Conservation (phyloP, 495 filamentous ascomycete genomes). For the Daldinia childiae region DNA sequence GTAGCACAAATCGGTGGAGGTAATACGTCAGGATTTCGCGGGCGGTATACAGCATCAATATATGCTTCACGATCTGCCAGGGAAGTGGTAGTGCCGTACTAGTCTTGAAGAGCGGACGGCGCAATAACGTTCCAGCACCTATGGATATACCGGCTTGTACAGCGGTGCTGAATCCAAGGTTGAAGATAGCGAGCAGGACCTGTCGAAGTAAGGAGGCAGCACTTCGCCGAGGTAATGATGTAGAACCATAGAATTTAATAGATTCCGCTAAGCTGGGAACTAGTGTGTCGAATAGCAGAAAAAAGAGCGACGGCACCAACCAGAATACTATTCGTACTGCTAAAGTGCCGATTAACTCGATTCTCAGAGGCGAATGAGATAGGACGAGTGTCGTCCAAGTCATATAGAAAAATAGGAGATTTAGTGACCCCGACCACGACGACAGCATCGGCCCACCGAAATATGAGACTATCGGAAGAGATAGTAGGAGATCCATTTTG, state of each 20-base stretch:
- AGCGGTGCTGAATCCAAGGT: constrained; percentile 67
- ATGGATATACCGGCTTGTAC: constrained; percentile 64
- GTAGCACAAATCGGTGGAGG: constrained; percentile 77
- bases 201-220: constrained; percentile 53
- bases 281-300: constrained; percentile 76
- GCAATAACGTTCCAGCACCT: constrained; percentile 43
- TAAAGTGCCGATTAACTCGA: constrained; percentile 77
- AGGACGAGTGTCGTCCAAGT: constrained; percentile 88
- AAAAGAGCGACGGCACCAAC: constrained; percentile 74
- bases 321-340: constrained; percentile 76
- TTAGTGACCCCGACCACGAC: constrained; percentile 81
- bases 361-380: constrained; percentile 75
- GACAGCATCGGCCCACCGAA: constrained; percentile 61
- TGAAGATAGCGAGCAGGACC: constrained; percentile 67
- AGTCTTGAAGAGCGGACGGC: constrained; percentile 54
- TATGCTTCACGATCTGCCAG: constrained; percentile 67
- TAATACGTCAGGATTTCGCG: constrained; percentile 72
- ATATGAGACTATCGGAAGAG: constrained; percentile 76
- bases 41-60: constrained; percentile 66
- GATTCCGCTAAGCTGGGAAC: constrained; percentile 70
- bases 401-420: constrained; percentile 88
- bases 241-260: constrained; percentile 74
- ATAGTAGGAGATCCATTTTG: constrained; percentile 70
- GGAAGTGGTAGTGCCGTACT: constrained; percentile 56
- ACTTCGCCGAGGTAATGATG: constrained; percentile 68